Evolutionary conservation across 306 rosid genomes (phyloP), one percentile per base, ranked within the genome.

Genomic region (Coriaria nepalensis): DNA sequence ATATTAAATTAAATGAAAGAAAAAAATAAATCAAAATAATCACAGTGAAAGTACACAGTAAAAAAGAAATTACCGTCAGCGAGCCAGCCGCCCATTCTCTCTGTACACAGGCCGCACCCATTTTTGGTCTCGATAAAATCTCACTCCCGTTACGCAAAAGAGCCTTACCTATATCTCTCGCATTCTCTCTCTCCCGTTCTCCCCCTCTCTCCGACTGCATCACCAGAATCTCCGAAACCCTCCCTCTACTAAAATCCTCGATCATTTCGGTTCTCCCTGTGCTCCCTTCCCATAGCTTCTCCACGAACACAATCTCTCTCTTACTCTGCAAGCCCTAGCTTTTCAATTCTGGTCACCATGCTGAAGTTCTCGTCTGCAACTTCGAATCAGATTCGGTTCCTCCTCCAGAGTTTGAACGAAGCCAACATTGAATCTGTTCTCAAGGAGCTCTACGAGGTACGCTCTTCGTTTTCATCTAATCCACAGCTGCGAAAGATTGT

Each of bases 321-420:
- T 20, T 20, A 20, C 29, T 20, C 29, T 32, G 35, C 13, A 40
- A 58, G 48, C 55, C 63, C 63, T 58, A 39, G 20, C 41, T 33
- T 58, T 20, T 34, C 12, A 10, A 33, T 47, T 47, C 13, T 2
- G 35, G 44, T 10, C 59, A 56, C 62, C 59, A 80, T 87, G 94
- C 49, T 75, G 60, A 70, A 33, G 49, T 76, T 86, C 40, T 75
- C 94, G 52, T 64, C 78, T 53, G 59, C 72, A 32, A 46, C 75
- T 44, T 71, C 93, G 52, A 75, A 62, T 60, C 96, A 85, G 80
- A 82, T 92, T 79, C 96, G 93, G 5, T 80, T 79, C 60, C 78
- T 85, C 57, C 94, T 92, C 40, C 82, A 62, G 52, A 73, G 86
- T 60, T 59, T 85, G 62, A 74, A 69, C 63, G 75, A 85, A 13